Base-by-base conservation (phyloP, 1,284 basidiomycete species). In the Tilletia walkeri region DNA sequence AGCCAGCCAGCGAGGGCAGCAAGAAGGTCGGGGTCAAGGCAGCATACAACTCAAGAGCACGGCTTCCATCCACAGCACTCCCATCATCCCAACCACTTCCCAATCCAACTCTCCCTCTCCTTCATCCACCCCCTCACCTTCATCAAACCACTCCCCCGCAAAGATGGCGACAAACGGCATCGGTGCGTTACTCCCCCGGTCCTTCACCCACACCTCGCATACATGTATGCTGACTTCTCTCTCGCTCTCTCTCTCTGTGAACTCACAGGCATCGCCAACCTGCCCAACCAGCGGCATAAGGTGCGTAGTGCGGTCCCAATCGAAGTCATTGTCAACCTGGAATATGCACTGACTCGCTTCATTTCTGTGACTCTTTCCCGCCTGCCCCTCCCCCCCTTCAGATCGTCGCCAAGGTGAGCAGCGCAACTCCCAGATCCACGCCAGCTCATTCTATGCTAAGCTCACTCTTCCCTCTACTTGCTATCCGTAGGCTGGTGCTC, bases 241-340 rank as follows among this genome's bases (percentile, higher is more conserved):
- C 54, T 56, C 47, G 47, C 50, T 30, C 54, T 5, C n/a, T 56
- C 41, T 45, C 14, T 63, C 53, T 48, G 36, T 65, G n/a, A 16
- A 54, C n/a, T 30, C 49, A 12, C 69, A 78, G 83, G 84, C 78
- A 94, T 94, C 83, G 90, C 90, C 84, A 98, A 98, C 87, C 88
- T 98, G 79, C 95, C 95, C 73, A 98, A 98, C 88, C 72, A 78
- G 76, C 72, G 81, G 66, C 82, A 83, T 79, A 79, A 80, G 72
- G 48, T 66, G 34, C 30, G 59, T 39, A 34, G 2, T 30, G 24
- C 36, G 14, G 10, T 53, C 50, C 24, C 50, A 30, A 30, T 30
- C 24, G 24, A 30, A 30, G 24, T 30, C 24, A 30, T 30, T 30
- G 24, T 30, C 24, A 30, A 30, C 24, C 24, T 30, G 24, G 24